Evolutionary conservation across 176 grass and related monocot species (phyloP), one percentile per base, ranked within the genome.

Genomic region (Paspalum notatum): DNA sequence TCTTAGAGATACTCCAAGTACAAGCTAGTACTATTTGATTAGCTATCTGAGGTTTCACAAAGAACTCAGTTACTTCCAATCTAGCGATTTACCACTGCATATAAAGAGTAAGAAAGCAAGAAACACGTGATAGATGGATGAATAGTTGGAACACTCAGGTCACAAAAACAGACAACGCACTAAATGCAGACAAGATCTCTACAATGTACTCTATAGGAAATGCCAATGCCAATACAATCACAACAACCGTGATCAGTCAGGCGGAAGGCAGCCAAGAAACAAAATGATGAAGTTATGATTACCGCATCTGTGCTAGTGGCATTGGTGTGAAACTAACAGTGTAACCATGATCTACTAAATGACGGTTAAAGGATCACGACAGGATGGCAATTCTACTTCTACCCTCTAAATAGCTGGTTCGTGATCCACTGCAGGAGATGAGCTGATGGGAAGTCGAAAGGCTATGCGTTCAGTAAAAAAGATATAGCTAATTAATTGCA

Each of bases 111-210:
- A 78, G 42, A 67, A 44, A 86, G 72, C 50, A 82, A 78, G 78
- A 66, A 89, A 72, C 66, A 78, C 12, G 60, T 74, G 66, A 13
- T 53, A 54, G 42, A 79, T 83, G 13, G 62, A 78, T 68, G 85
- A 52, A 82, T 45, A 72, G 53, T 68, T 74, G 82, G 82, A 52
- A 82, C 61, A 72, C 32, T 73, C 50, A 55, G 51, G 78, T 86
- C 88, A 90, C 8, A 78, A 25, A 41, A 86, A 75, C 39, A 79
- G 83, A 74, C 67, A 89, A 71, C 50, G 62, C 26, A 77, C 59
- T 89, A 41, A 72, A 57, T 67, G 86, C 6, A 0, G 41, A 74
- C 66, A 78, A 82, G 66, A 86, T 83, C 60, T 74, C 51, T n/a
- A 83, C 38, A 74, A 62, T 74, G 74, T 74, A 86, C 73, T 82